Evolutionary conservation across 805 yeast species (phyloP), one percentile per base, ranked within the genome.

Genomic region (Ogataea zsoltii): DNA sequence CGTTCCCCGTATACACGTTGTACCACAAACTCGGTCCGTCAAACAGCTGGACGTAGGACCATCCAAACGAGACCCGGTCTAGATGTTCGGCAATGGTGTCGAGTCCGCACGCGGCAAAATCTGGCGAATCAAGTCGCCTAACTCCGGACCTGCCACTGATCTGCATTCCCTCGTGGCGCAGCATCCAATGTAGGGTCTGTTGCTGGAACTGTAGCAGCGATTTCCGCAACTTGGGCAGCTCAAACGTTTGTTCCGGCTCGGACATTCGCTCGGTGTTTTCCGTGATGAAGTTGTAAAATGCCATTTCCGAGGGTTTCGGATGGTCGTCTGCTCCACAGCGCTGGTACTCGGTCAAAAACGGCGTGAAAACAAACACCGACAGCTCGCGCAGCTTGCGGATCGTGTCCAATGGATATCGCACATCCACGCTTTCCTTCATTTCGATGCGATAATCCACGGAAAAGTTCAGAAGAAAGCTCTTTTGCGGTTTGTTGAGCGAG

Each of bases 131-230:
- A 0, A 56, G 33, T 2, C 48, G 44, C 11, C 51, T 50, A 14
- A 67, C 64, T 4, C 26, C 17, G 5, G 36, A 17, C 1, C 51
- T 38, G 28, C 55, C 52, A 47, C 70, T 62, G 44, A 70, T 73
- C 10, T 33, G 23, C 4, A 70, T 71, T 33, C 77, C 71, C 57
- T 83, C 89, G 48, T 68, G 72, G 0, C 62, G 50, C 4, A 83
- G 61, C 56, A 82, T 63, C 89, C 89, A 83, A 14, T 66, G 61
- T 1, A 83, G 70, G 2, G 85, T 72, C 34, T 71, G 74, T 4
- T 67, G 68, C 58, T 83, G 89, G 48, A 81, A 83, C 2, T 60
- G 59, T 23, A 65, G 33, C 25, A 65, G 44, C 2, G 50, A 43
- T 40, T 65, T 65, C 2, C 54, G 33, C 4, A 64, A 40, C 2